A percentile compares a stretch with the other conserved stretches of the same genome.
Conservation (phyloP, 2,329 filamentous ascomycete genomes). For the Arthrobotrys musiformis region DNA sequence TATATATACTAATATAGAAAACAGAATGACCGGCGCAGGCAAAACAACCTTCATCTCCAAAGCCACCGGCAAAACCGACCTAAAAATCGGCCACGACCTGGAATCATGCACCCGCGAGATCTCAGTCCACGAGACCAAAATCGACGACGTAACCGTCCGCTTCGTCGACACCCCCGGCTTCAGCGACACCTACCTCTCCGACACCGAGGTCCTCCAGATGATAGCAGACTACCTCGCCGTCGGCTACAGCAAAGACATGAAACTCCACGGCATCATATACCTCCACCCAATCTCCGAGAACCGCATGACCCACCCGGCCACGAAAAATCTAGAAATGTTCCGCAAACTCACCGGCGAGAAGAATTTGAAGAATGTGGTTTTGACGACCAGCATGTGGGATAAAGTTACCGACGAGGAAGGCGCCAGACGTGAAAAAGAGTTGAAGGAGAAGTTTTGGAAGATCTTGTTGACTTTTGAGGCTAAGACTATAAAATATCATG, state of each 20-base stretch:
- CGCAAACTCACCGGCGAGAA: conserved; percentile 64
- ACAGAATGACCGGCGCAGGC: conserved; percentile 62
- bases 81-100: conserved; percentile 61
- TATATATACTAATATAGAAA: neutral
- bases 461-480: conserved; percentile 56
- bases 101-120: conserved; percentile 60
- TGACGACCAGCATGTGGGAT: conserved; percentile 66
- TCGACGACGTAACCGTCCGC: conserved; percentile 57
- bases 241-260: conserved; percentile 60
- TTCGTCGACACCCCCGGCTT: conserved; percentile 67
- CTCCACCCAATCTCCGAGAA: conserved; percentile 65
- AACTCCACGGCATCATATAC: conserved; percentile 65
- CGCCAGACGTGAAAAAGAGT: conserved; percentile 38
- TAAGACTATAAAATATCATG: conserved; percentile 54
- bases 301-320: conserved; percentile 61
- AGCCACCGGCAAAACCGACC: conserved; percentile 60
- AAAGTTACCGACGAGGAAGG: conserved; percentile 58
- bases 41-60: conserved; percentile 63
- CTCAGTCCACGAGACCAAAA: conserved; percentile 37
- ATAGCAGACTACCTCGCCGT: conserved; percentile 63
- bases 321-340: conserved; percentile 64
- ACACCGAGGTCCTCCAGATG: conserved; percentile 65
- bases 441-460: conserved; percentile 58
- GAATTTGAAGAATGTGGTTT: conserved; percentile 63
- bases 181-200: conserved; percentile 64